Base-by-base conservation (phyloP, 495 filamentous ascomycete genomes). In the Annulohypoxylon bovei region DNA sequence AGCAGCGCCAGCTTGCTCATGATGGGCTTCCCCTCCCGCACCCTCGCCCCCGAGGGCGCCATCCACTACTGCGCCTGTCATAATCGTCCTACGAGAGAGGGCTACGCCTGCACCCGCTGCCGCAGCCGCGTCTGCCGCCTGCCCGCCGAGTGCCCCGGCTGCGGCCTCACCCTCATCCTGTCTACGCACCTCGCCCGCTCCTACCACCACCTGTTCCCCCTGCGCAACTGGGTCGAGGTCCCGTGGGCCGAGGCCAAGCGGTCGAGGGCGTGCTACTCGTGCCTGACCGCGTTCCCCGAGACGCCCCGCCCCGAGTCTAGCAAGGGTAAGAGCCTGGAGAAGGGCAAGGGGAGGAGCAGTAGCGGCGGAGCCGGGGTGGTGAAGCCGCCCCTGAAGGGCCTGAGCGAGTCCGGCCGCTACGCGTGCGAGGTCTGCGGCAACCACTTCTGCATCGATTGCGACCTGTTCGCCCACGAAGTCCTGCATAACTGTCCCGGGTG, bases 11-110 rank as follows among this genome's bases (percentile, higher is more conserved):
- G 92, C 25, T 83, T 98, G 30, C 85, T 99, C 12, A 96, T 94
- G 92, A 98, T 98, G 96, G 96, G 95, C 3, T 99, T 99, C 72
- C 95, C 95, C n/a, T 94, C 91, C 47, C 88, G 95, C 14, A 91
- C 91, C n/a, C 88, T 94, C 53, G 92, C 93, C 60, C 82, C 87
- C 14, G 82, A 80, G 22, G 88, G 90, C 54, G 89, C 88, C n/a
- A 75, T 84, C 68, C 82, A 77, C 63, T 87, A 95, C 50, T 99
- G 95, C 75, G 94, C 94, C 28, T 99, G 95, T 75, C 96, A 99
- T 81, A 90, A 89, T 62, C 89, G 89, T 39, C 90, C 94, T 20
- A 92, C 87, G 9, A 86, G 90, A 32, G 93, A 94, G n/a, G 95
- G 95, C 0, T 99, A 98, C 79, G 79, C 89, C 20, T 99, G 95